Conservation (phyloP, 75 land plant genomes). For the Picea sitchensis region DNA sequence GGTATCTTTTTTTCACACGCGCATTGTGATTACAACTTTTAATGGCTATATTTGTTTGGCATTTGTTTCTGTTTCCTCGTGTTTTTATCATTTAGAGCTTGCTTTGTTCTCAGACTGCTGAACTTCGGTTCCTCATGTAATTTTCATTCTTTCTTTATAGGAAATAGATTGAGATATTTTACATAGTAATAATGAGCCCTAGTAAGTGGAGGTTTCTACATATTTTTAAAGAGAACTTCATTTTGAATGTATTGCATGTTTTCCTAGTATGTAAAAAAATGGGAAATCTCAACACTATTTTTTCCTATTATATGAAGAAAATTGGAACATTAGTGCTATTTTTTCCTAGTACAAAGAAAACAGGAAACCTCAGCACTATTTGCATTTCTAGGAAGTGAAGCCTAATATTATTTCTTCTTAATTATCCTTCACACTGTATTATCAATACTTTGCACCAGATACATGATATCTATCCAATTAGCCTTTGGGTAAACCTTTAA, state of each 20-base stretch:
- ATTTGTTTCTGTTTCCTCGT: too few species aligned
- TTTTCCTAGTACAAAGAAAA: background rate
- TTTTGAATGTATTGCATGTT: background rate
- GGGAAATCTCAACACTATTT: background rate
- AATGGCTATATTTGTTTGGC: background rate
- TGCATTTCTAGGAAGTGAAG: background rate
- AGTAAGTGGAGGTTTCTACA: background rate
- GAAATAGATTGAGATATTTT: background rate
- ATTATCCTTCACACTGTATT: background rate
- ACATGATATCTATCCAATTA: background rate
- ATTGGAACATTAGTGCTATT: background rate
- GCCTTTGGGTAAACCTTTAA: background rate
- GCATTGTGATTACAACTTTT: background rate
- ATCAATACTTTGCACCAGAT: background rate
- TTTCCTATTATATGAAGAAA: background rate
- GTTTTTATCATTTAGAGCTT: background rate
- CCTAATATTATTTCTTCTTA: constrained; percentile 1
- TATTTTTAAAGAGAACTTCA: background rate
- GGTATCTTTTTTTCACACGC: background rate
- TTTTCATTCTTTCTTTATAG: background rate
- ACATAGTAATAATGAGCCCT: background rate
- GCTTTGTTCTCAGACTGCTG: background rate
- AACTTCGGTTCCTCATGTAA: background rate
- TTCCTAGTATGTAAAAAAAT: background rate
- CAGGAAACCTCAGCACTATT: background rate